These are phyloP conservation scores for Allodekkera sacchari DNA, from an alignment of 805 yeast genomes.

Conservation along the genomic window DNA sequence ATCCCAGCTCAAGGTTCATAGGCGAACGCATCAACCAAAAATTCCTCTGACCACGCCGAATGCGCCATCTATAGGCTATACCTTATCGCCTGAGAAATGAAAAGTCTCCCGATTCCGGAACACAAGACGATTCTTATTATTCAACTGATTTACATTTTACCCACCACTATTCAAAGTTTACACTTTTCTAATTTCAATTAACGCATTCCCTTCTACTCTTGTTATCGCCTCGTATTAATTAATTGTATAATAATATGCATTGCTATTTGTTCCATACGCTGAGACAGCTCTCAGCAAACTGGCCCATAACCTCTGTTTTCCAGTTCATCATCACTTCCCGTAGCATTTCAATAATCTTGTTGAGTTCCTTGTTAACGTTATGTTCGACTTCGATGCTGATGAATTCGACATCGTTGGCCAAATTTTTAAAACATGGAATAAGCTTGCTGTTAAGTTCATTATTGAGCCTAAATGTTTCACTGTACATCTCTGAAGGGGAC, in stretches of 20 bases:
- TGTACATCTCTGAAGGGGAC: conserved; percentile 12
- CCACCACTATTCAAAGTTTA: no score
- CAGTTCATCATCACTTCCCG: conserved; percentile 15
- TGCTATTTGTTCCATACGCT: conserved; percentile 15
- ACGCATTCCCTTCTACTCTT: no score
- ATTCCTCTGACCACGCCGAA: no score
- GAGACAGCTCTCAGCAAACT: conserved; percentile 15
- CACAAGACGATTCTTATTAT: no score
- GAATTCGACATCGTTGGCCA: conserved; percentile 34
- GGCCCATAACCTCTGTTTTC: conserved; percentile 18
- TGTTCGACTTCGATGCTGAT: conserved; percentile 35
- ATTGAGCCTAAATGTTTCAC: conserved; percentile 14
- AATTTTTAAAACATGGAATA: conserved; percentile 37
- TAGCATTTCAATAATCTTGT: conserved; percentile 8
- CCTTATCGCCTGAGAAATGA: no score
- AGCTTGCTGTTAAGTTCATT: conserved; percentile 30
- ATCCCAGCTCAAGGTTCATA: conserved; percentile 27
- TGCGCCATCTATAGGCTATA: no score
- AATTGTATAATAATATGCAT: background rate
- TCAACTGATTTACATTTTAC: no score
- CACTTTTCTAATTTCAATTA: no score
- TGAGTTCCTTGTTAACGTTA: conserved; percentile 25
- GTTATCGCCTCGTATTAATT: no score
- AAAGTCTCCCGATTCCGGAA: no score
- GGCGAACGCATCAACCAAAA: no score